Base-by-base conservation (phyloP, 768 basidiomycete species). In the Agaricus subrufescens region DNA sequence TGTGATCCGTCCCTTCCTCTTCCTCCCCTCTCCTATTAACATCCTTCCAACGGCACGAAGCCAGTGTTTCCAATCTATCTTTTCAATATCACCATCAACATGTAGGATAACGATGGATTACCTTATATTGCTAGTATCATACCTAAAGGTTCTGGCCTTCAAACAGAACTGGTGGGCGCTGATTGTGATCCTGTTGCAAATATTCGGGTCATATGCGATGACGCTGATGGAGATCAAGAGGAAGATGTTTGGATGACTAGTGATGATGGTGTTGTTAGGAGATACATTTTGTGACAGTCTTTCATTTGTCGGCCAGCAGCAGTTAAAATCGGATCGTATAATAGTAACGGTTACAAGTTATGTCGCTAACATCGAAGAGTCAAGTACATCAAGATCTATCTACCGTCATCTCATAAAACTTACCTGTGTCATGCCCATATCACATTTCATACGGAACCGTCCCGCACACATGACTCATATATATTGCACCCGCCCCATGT, bases 181-280 rank as follows among this genome's bases (percentile, higher is more conserved):
- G 83, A 87, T 54, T 85, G 85, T 61, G 85, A 87, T 64, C 73
- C 80, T 7, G 78, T 84, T 29, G 69, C 81, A 39, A 66, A 69
- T 44, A 67, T 84, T 6, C 64, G 70, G 25, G 43, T 34, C 8
- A 29, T 50, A 19, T 49, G 51, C 5, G 60, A 51, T 3, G 46
- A 12, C 12, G 26, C 7, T 46, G 52, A 23, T 58, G 56, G n/a
- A 64, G 66, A 30, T 60, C 67, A 0, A 64, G 65, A 34, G 11
- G 34, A 6, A 34, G 34, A 73, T 31, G 65, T 84, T 3, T 85
- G 84, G 84, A 79, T 71, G 54, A 82, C 82, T 8, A 78, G 81
- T 44, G 84, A 87, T 60, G 86, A 87, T 69, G 84, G 82, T 0
- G 63, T 85, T 37, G 82, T 87, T 0, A 39, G 50, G 46, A 27